phyloP scores from a whole-genome alignment of 2,329 filamentous ascomycete genomes.

The Graphiopsis chlorocephala region DNA sequence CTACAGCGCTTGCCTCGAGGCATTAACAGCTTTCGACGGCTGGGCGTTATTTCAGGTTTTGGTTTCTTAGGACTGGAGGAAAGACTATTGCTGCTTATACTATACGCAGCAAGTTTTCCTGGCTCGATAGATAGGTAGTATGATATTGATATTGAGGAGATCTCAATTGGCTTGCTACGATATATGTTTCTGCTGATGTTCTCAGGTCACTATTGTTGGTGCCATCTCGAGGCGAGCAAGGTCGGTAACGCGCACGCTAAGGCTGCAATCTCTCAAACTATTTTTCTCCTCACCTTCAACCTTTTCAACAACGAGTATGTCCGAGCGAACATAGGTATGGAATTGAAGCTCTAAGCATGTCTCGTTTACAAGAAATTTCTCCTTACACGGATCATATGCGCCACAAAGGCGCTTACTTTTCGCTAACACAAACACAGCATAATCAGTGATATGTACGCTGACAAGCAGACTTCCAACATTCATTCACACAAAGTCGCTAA shows the following conservation, averaged over 20 bases:
- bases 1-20: not conserved
- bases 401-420: not conserved
- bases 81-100: not conserved
- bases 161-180: not conserved
- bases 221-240: not conserved
- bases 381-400: not conserved
- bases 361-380: not conserved
- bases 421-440: not conserved
- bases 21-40: not conserved
- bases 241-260: no score
- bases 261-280: not conserved
- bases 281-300: not conserved
- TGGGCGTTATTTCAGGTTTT: not conserved
- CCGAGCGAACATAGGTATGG: not conserved
- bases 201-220: not conserved
- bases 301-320: not conserved
- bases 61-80: not conserved
- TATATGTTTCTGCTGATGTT: not conserved
- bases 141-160: not conserved
- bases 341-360: not conserved
- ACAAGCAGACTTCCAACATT: no score
- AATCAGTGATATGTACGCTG: not conserved
- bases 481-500: no score
- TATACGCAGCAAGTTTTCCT: not conserved
- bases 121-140: not conserved